These are phyloP conservation scores for Lecanicillium sp. DNA, from an alignment of 2,329 filamentous ascomycete genomes.

Conservation along the genomic window DNA sequence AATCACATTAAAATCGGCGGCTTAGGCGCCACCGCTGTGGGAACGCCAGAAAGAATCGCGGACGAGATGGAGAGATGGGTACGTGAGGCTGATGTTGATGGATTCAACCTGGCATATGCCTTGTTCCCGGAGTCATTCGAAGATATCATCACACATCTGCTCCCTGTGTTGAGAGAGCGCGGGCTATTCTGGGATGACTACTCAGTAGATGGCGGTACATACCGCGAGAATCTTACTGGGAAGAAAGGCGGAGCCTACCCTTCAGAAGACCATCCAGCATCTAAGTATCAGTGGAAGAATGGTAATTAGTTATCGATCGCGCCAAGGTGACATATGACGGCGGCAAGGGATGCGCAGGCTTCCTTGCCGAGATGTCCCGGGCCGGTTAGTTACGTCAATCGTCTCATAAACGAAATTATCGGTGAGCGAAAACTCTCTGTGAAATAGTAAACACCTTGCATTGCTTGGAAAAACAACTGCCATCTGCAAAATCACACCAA, in stretches of 20 bases:
- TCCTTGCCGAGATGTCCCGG: too few species aligned
- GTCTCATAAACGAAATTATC: too few species aligned
- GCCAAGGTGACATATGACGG: background rate
- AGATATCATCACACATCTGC: slow-evolving; percentile 57
- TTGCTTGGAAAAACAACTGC: too few species aligned
- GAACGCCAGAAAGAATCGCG: slow-evolving; percentile 25
- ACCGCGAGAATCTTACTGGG: slow-evolving; percentile 37
- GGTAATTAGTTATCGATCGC: slow-evolving; percentile 19
- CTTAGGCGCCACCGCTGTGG: slow-evolving; percentile 24
- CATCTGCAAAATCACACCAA: too few species aligned
- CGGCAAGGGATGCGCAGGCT: too few species aligned
- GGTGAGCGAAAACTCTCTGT: too few species aligned
- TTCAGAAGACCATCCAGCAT: slow-evolving; percentile 32
- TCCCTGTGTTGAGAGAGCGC: slow-evolving; percentile 55
- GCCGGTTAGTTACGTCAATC: too few species aligned
- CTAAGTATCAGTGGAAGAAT: slow-evolving; percentile 34
- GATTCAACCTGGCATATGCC: slow-evolving; percentile 36
- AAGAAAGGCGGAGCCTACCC: slow-evolving; percentile 29
- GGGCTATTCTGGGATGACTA: slow-evolving; percentile 52
- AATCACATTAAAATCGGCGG: slow-evolving; percentile 29
- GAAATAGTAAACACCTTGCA: too few species aligned
- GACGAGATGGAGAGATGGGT: slow-evolving; percentile 31
- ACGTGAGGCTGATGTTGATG: slow-evolving; percentile 55
- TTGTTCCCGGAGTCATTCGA: slow-evolving; percentile 55
- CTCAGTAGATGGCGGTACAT: slow-evolving; percentile 35